Base-by-base conservation (phyloP, 202 grass and related monocot species). In the Zizania palustris region DNA sequence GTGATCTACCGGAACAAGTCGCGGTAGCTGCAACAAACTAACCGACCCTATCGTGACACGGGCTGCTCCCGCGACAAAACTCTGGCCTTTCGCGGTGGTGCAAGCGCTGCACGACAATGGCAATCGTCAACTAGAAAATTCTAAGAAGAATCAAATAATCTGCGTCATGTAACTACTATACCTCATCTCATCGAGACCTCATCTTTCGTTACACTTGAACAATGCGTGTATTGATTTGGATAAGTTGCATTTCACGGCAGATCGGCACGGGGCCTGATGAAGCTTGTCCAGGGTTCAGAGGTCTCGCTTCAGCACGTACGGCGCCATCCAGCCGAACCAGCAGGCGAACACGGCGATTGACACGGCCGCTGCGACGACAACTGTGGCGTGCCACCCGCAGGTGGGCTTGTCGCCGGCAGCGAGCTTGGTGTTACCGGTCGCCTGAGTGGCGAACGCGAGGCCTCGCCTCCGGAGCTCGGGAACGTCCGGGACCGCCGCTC, bases 281-380 rank as follows among this genome's bases (percentile, higher is more conserved):
- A 49, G 1, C 3, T 45, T 11, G 4, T 71, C 82, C 59, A 9
- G 15, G 49, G 15, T 51, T 55, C 51, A 79, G 44, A 39, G 40
- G 34, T 62, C 44, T 43, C n/a, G 38, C 40, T 43, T 89, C 59
- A 75, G 53, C 77, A 89, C 13, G 72, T 82, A 65, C 34, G 84
- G 66, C 74, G 86, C 69, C 79, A 63, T 79, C 67, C 71, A 66
- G 14, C 80, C 74, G 43, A 82, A 98, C 89, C 87, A 98, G 77
- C 78, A 94, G 39, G 77, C 87, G 74, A 94, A 84, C 64, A 65
- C 82, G 1, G 82, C 80, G 44, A 93, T 80, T 9, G 72, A 84
- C 58, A 89, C 80, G 56, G 91, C 89, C 16, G 67, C 91, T 10
- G 50, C 74, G 53, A 94, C 80, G 73, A 77, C 91, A 21, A 90